Conservation (phyloP, 1,139 yeast genomes). For the Sugiyamaella novakii region DNA sequence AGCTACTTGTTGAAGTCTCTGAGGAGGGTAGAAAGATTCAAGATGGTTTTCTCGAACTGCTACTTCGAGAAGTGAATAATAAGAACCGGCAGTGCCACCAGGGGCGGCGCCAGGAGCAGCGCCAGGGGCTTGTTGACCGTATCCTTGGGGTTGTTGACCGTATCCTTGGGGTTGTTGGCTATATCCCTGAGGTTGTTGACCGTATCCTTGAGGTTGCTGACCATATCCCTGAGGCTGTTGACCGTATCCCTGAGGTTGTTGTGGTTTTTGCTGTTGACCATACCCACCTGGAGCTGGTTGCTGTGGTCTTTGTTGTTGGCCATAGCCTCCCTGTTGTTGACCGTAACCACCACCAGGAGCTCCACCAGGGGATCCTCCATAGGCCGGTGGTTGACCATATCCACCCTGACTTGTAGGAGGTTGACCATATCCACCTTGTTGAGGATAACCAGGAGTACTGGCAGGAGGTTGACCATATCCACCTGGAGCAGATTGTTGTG, state of each 20-base stretch:
- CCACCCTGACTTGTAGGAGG: neutral
- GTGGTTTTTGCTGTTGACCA: slow-evolving; percentile 12
- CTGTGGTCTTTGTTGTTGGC: too few relatives aligned
- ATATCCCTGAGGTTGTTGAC: slow-evolving; percentile 8
- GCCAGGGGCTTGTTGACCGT: slow-evolving; percentile 16
- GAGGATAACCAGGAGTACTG: slow-evolving; percentile 1
- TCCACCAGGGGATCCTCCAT: neutral
- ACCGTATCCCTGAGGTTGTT: slow-evolving; percentile 15
- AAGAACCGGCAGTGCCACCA: slow-evolving; percentile 2
- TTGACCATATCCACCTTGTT: neutral
- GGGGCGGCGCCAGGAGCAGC: neutral
- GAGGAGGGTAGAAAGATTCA: slow-evolving; percentile 40
- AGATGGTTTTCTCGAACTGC: slow-evolving; percentile 40
- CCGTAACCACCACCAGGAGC: neutral
- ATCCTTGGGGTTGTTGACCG: slow-evolving; percentile 21
- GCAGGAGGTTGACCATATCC: neutral
- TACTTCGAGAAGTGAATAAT: slow-evolving; percentile 31
- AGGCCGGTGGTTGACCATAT: slow-evolving; percentile 1
- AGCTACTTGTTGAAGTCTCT: slow-evolving; percentile 39
- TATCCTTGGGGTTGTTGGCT: slow-evolving; percentile 20
- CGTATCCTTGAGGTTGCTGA: slow-evolving; percentile 10
- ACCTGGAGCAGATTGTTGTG: slow-evolving; percentile 10
- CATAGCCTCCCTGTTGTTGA: slow-evolving; percentile 20
- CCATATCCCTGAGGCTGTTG: slow-evolving; percentile 23
- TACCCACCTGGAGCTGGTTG: neutral